Conservation (phyloP, 2,329 filamentous ascomycete genomes). For the Microcyclosporella mali region DNA sequence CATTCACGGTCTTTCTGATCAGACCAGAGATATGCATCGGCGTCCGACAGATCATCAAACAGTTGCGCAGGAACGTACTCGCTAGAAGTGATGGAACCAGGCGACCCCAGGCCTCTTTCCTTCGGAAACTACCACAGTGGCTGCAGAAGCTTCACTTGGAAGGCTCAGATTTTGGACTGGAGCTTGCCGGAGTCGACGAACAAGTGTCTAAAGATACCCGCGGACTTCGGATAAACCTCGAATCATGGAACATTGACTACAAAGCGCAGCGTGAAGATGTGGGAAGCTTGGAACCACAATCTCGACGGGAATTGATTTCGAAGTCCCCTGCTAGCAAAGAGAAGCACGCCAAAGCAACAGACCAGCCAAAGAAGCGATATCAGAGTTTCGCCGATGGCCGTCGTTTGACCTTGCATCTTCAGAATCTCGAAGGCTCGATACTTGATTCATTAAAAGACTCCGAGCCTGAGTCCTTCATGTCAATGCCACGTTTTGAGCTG, state of each 20-base stretch:
- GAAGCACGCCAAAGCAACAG: constrained; percentile 25
- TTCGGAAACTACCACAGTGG: constrained; percentile 78
- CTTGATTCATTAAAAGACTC: constrained; percentile 80
- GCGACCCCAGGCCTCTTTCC: constrained; percentile 54
- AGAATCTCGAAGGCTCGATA: constrained; percentile 82
- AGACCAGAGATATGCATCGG: constrained; percentile 89
- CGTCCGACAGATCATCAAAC: constrained; percentile 80
- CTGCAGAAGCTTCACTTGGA: constrained; percentile 77
- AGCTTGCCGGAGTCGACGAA: constrained; percentile 81
- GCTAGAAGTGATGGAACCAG: constrained; percentile 39
- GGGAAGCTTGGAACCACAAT: constrained; percentile 20
- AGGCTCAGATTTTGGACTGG: constrained; percentile 80
- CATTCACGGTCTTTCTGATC: constrained; percentile 82
- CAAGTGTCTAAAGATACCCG: constrained; percentile 75
- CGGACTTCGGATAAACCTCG: constrained; percentile 78
- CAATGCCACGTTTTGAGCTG: constrained; percentile 79
- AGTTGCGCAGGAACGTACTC: constrained; percentile 66
- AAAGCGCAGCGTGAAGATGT: constrained; percentile 65
- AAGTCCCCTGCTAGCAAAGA: constrained; percentile 49
- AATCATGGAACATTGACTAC: constrained; percentile 85
- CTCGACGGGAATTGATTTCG: constrained; percentile 67
- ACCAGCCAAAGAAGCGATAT: constrained; percentile 44
- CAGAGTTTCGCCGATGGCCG: constrained; percentile 63
- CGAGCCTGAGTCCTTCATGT: constrained; percentile 79
- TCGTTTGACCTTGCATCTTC: constrained; percentile 70